Evolutionary conservation across 2,329 filamentous ascomycete species (phyloP).

Genomic region (Thelonectria rubi): DNA sequence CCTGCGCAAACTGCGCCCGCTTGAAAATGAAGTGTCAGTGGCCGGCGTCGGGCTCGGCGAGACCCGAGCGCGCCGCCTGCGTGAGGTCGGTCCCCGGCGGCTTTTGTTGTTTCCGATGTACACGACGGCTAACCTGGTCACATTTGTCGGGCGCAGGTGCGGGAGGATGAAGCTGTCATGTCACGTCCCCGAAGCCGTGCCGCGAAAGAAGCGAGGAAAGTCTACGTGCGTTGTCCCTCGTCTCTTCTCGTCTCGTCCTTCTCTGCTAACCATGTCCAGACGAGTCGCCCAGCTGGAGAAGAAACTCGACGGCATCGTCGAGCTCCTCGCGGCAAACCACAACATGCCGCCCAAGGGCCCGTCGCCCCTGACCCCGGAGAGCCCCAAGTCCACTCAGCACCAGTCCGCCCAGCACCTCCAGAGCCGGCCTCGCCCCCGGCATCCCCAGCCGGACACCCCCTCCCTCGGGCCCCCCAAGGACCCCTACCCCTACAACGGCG

Average conservation of each 20-base stretch:
- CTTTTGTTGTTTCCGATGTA: neutral
- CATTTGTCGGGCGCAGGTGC: slow-evolving; percentile 42
- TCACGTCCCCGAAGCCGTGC: slow-evolving; percentile 46
- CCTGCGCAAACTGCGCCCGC: slow-evolving; percentile 47
- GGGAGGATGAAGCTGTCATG: slow-evolving; percentile 47
- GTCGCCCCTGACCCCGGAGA: slow-evolving; percentile 39
- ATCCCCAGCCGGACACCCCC: neutral
- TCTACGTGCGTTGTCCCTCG: slow-evolving; percentile 43
- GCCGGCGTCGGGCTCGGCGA: slow-evolving; percentile 37
- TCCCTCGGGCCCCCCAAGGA: neutral
- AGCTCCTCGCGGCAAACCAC: slow-evolving; percentile 47
- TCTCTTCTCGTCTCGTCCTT: neutral
- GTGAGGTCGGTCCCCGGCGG: slow-evolving; percentile 38
- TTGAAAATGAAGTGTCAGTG: slow-evolving; percentile 51
- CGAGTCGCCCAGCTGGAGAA: slow-evolving; percentile 51
- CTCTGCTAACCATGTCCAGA: slow-evolving; percentile 29
- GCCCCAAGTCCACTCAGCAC: slow-evolving; percentile 21
- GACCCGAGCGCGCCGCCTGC: slow-evolving; percentile 34
- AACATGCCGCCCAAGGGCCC: slow-evolving; percentile 37
- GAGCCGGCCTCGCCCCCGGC: neutral
- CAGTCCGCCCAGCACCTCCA: too few relatives aligned
- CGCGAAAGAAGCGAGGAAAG: slow-evolving; percentile 48
- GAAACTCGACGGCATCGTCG: slow-evolving; percentile 53
- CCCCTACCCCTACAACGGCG: neutral
- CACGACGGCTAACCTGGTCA: neutral